Conservation (phyloP, 208 protist species). For the Herpetomonas samuelpessoai region DNA sequence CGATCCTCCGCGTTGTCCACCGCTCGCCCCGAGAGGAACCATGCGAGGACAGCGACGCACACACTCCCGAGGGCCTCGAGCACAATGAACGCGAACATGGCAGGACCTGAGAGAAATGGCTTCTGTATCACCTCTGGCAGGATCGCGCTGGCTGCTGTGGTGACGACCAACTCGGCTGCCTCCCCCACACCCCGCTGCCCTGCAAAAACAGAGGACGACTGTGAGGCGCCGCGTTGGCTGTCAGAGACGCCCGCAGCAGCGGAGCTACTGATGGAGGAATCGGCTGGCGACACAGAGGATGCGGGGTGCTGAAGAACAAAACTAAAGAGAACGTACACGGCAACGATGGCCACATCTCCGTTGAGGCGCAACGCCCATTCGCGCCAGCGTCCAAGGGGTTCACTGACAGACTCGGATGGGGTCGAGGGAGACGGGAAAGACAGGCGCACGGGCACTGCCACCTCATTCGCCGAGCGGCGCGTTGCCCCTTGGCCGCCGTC, state of each 20-base stretch:
- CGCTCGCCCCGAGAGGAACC: constrained; percentile 7
- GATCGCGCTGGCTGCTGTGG: too few relatives aligned
- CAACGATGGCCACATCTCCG: neutral
- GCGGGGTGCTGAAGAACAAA: neutral
- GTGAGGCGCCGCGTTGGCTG: too few relatives aligned
- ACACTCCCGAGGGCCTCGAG: constrained; percentile 6
- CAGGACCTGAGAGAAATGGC: neutral
- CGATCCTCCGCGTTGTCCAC: constrained; percentile 21
- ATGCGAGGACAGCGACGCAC: constrained; percentile 1
- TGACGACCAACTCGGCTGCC: too few relatives aligned
- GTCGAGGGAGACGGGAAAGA: neutral
- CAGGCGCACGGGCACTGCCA: neutral
- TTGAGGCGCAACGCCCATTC: neutral
- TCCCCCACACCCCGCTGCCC: too few relatives aligned
- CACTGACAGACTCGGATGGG: too few relatives aligned
- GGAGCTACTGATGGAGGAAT: too few relatives aligned
- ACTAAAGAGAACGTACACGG: neutral
- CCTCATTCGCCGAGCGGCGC: too few relatives aligned
- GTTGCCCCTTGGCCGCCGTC: too few relatives aligned
- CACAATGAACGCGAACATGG: constrained; percentile 7
- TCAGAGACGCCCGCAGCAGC: too few relatives aligned
- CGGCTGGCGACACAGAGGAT: neutral
- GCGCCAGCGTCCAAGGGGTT: too few relatives aligned
- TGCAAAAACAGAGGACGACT: too few relatives aligned
- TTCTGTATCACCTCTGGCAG: neutral